phyloP scores from a whole-genome alignment of 805 yeast species.

The Saccharomycopsis sp. region DNA sequence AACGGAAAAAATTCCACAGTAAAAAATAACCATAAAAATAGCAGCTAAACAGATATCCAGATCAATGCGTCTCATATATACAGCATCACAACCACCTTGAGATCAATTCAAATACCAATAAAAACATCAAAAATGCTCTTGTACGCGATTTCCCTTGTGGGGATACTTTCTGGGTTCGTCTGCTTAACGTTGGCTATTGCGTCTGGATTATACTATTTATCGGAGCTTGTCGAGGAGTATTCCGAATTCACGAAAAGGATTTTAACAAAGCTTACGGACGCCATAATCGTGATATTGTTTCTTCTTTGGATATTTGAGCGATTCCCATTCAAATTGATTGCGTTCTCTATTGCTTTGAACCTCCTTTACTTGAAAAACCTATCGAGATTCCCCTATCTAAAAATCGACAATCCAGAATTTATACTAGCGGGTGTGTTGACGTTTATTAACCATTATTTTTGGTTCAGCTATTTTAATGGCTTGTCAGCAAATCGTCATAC shows the following conservation, averaged over 20 bases:
- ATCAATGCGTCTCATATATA: background rate
- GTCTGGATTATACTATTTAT: conserved; percentile 83
- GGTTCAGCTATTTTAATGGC: conserved; percentile 81
- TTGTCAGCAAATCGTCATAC: conserved; percentile 64
- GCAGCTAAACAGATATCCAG: too few species aligned
- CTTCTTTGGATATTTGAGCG: conserved; percentile 67
- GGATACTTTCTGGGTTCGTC: conserved; percentile 54
- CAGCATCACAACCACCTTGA: background rate
- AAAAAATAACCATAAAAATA: background rate
- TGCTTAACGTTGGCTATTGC: conserved; percentile 68
- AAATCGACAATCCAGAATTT: conserved; percentile 65
- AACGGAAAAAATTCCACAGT: background rate
- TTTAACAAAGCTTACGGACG: conserved; percentile 55
- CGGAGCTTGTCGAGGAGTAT: conserved; percentile 92
- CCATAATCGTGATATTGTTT: conserved; percentile 47
- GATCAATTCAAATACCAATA: background rate
- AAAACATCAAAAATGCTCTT: conserved; percentile 41
- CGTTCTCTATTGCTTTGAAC: conserved; percentile 67
- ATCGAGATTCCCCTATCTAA: conserved; percentile 76
- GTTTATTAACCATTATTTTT: conserved; percentile 71
- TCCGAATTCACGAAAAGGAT: conserved; percentile 75
- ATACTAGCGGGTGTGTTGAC: conserved; percentile 67
- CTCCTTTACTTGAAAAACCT: conserved; percentile 71
- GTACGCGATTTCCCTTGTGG: conserved; percentile 51
- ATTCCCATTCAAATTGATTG: conserved; percentile 63